Percentiles rank a stretch among this genome's conserved stretches.
phyloP scores from a whole-genome alignment of 2,329 filamentous ascomycete genomes.

The Aspergillus sp. region DNA sequence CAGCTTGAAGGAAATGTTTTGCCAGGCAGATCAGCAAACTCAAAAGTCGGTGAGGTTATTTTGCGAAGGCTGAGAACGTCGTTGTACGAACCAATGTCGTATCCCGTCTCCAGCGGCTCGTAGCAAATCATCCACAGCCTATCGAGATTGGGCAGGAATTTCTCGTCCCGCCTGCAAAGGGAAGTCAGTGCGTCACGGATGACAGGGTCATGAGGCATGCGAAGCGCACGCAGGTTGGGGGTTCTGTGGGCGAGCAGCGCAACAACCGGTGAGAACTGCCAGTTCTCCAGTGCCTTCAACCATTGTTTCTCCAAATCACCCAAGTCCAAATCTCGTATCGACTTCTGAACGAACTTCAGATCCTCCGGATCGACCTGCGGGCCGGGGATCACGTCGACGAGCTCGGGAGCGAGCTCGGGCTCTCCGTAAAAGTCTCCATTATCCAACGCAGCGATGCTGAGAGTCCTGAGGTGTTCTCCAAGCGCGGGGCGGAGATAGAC shows the following conservation, averaged over 20 bases:
- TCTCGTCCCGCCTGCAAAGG: slow-evolving; percentile 14
- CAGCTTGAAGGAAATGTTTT: slow-evolving; percentile 11
- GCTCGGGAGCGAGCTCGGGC: not conserved
- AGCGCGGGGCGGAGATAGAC: slow-evolving; percentile 21
- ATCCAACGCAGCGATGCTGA: slow-evolving; percentile 6
- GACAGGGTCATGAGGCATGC: slow-evolving; percentile 13
- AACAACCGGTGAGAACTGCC: slow-evolving; percentile 15
- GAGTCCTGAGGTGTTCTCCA: slow-evolving; percentile 15
- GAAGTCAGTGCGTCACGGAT: slow-evolving; percentile 3
- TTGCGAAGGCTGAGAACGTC: slow-evolving; percentile 14
- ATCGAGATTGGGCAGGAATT: slow-evolving; percentile 17
- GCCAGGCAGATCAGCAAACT: slow-evolving; percentile 17
- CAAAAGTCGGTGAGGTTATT: slow-evolving; percentile 6
- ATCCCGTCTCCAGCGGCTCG: not conserved
- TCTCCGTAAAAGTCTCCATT: not conserved
- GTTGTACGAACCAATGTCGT: slow-evolving; percentile 11
- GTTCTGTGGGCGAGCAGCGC: slow-evolving; percentile 20
- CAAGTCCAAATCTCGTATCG: slow-evolving; percentile 14
- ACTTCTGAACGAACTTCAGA: slow-evolving; percentile 4
- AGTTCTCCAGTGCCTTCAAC: slow-evolving; percentile 8
- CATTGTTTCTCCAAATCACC: slow-evolving; percentile 17
- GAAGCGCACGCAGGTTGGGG: slow-evolving; percentile 19
- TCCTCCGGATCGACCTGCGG: not conserved
- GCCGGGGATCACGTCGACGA: not conserved
- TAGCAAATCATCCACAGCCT: slow-evolving; percentile 11